These are phyloP conservation scores for Myxozyma vanderwaltii DNA, from an alignment of 805 yeast genomes.

Conservation along the genomic window DNA sequence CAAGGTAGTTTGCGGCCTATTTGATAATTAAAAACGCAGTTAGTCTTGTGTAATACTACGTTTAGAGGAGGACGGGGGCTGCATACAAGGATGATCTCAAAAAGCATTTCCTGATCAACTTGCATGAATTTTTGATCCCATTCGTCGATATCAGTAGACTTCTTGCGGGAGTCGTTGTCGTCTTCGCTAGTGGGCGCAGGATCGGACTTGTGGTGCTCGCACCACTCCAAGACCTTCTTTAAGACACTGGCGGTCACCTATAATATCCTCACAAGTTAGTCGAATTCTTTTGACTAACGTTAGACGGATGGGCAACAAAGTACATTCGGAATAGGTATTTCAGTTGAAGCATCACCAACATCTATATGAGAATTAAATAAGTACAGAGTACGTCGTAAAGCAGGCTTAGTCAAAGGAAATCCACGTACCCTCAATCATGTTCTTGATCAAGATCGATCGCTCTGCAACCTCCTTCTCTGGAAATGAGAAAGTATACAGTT, in stretches of 20 bases:
- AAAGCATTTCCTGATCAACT: slow-evolving; percentile 72
- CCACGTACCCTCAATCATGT: slow-evolving; percentile 74
- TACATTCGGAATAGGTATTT: slow-evolving; percentile 87
- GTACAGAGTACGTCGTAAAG: not conserved
- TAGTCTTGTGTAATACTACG: not conserved
- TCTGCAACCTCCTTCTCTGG: slow-evolving; percentile 70
- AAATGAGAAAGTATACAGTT: not conserved
- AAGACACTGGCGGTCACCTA: slow-evolving; percentile 65
- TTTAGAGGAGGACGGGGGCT: not conserved
- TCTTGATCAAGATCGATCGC: slow-evolving; percentile 79
- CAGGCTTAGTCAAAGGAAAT: not conserved
- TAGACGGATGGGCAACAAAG: slow-evolving; percentile 40
- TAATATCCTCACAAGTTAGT: not conserved
- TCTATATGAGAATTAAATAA: slow-evolving; percentile 32
- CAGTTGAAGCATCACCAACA: slow-evolving; percentile 61
- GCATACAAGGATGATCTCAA: slow-evolving; percentile 48
- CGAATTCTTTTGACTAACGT: too few relatives aligned
- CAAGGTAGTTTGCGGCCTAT: slow-evolving; percentile 50
- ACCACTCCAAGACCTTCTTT: slow-evolving; percentile 93
- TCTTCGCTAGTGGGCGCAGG: slow-evolving; percentile 68
- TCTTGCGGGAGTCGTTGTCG: slow-evolving; percentile 65
- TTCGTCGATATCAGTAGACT: slow-evolving; percentile 87
- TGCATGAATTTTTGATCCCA: slow-evolving; percentile 95
- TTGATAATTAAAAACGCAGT: not conserved
- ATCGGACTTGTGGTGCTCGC: slow-evolving; percentile 84